Evolutionary conservation across 2,329 filamentous ascomycete genomes (phyloP).

Genomic region (Plectosphaerella plurivora): DNA sequence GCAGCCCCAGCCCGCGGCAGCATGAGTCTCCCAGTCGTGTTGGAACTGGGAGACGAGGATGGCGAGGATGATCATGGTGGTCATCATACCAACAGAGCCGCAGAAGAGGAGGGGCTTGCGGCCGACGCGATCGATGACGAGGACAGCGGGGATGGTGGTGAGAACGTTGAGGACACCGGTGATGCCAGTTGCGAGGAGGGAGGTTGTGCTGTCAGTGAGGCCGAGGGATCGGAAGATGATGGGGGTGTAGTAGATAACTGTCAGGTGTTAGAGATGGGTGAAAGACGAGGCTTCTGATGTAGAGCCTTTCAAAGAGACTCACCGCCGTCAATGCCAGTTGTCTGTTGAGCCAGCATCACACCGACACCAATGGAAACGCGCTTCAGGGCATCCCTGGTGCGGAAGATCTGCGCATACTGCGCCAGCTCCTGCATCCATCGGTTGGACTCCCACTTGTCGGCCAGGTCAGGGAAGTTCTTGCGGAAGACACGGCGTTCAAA

Average conservation of each 20-base stretch:
- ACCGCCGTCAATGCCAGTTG: slow-evolving; percentile 30
- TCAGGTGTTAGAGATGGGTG: slow-evolving; percentile 29
- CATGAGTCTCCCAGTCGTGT: slow-evolving; percentile 37
- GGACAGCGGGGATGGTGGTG: slow-evolving; percentile 29
- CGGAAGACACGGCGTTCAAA: slow-evolving; percentile 24
- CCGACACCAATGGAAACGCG: slow-evolving; percentile 51
- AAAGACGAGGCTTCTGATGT: background rate
- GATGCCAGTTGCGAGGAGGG: slow-evolving; percentile 52
- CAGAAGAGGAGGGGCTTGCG: slow-evolving; percentile 38
- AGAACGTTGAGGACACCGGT: slow-evolving; percentile 52
- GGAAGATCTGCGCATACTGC: slow-evolving; percentile 23
- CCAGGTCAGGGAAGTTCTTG: slow-evolving; percentile 26
- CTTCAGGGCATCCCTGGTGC: slow-evolving; percentile 16
- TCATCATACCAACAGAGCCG: slow-evolving; percentile 21
- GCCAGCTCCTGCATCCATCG: slow-evolving; percentile 26
- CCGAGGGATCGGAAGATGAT: slow-evolving; percentile 40
- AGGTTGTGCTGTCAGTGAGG: slow-evolving; percentile 33
- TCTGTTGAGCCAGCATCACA: slow-evolving; percentile 56
- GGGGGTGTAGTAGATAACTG: slow-evolving; percentile 43
- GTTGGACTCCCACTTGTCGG: slow-evolving; percentile 24
- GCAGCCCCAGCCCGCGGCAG: slow-evolving; percentile 51
- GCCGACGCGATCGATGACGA: slow-evolving; percentile 40
- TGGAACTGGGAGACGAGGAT: slow-evolving; percentile 46
- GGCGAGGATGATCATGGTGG: slow-evolving; percentile 52
- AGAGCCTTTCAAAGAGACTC: slow-evolving; percentile 47